Conservation (phyloP, 768 basidiomycete species). For the Phaeolepiota aurea region DNA sequence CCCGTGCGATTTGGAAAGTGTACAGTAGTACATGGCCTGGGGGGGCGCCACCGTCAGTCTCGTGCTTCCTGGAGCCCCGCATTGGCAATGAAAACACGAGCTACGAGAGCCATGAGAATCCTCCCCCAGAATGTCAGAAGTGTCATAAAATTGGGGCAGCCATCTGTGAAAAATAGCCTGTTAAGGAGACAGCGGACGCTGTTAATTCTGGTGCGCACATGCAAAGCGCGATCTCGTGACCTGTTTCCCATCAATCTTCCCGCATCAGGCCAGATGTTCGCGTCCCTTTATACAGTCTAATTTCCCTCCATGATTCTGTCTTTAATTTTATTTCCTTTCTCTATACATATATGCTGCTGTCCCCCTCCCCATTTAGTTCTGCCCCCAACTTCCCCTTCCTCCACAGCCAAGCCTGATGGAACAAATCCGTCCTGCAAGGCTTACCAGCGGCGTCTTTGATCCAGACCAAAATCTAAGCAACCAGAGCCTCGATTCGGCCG, state of each 20-base stretch:
- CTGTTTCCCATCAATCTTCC: too few species aligned
- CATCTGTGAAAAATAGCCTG: not conserved
- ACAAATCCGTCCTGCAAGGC: conserved; percentile 21
- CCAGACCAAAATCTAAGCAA: conserved; percentile 16
- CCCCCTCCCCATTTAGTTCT: not conserved
- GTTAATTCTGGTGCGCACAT: not conserved
- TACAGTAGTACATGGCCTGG: too few species aligned
- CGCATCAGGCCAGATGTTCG: too few species aligned
- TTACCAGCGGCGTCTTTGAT: conserved; percentile 26
- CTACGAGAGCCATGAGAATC: not conserved
- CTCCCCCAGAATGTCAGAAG: not conserved
- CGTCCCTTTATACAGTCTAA: not conserved
- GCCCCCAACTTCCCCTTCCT: not conserved
- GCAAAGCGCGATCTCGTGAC: not conserved
- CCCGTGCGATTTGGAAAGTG: too few species aligned
- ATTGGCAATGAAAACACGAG: not conserved
- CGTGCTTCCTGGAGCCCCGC: not conserved
- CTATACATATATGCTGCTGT: not conserved
- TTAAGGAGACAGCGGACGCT: not conserved
- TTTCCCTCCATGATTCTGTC: not conserved
- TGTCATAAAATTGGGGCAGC: not conserved
- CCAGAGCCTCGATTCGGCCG: conserved; percentile 20
- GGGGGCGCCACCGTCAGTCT: too few species aligned
- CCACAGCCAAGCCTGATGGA: conserved; percentile 24
- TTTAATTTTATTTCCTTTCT: not conserved